Base-by-base conservation (phyloP, 768 basidiomycete genomes). In the Cystoderma amianthinum region DNA sequence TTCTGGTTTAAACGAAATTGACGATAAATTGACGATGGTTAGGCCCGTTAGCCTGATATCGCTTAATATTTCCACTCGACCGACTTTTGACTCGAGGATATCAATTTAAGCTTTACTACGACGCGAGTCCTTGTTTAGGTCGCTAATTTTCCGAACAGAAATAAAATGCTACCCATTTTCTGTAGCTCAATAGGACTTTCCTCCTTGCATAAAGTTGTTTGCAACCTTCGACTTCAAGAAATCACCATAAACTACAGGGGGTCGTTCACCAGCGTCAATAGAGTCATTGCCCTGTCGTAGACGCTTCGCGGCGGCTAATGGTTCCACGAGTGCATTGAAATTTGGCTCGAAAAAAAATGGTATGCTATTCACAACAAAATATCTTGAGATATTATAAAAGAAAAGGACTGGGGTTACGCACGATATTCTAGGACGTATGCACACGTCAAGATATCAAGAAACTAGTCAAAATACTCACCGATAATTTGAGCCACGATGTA, bases 341-440 rank as follows among this genome's bases (percentile, higher is more conserved):
- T 87, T 89, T 0, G 93, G 92, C 58, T 95, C 93, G 48, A 87
- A 95, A 71, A 96, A 96, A 64, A 95, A 95, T 0, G 93, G 93
- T 15, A 94, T 72, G 6, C 87, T 90, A 43, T 5, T 0, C 10
- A 20, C n/a, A 36, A 42, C 35, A 18, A 32, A 21, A 13, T 13
- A 41, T 30, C 10, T 33, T 47, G n/a, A 53, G 24, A 22, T 39
- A 12, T 17, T 45, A 21, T 12, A 33, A 12, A 15, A 42, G 39
- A 36, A 18, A 36, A 33, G n/a, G n/a, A n/a, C n/a, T n/a, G n/a
- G n/a, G n/a, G n/a, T n/a, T n/a, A n/a, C n/a, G n/a, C n/a, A n/a
- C n/a, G n/a, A n/a, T n/a, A n/a, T n/a, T n/a, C n/a, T n/a, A n/a
- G n/a, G n/a, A n/a, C n/a, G 5, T 6, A 18, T 24, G 19, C 19